Evolutionary conservation across 2,329 filamentous ascomycete species (phyloP).

Genomic region (Clarireedia hainanense): DNA sequence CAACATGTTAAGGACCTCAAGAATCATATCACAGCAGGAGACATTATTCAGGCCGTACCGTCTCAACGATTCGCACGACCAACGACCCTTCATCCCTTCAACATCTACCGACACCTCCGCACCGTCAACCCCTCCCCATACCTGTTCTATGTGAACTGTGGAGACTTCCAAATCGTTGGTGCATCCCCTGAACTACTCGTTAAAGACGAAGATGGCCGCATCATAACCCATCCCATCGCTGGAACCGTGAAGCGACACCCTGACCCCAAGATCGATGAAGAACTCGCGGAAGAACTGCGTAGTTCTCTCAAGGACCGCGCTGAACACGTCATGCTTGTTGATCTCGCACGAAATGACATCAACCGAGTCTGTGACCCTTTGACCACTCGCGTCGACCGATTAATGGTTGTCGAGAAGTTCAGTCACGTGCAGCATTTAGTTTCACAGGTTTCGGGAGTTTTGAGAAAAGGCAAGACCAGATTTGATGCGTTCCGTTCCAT

Average conservation of each 20-base stretch:
- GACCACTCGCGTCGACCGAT: conserved; percentile 80
- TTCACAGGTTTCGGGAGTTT: conserved; percentile 87
- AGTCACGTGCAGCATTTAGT: conserved; percentile 96
- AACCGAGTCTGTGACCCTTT: conserved; percentile 91
- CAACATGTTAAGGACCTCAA: conserved; percentile 79
- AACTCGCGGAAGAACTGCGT: conserved; percentile 67
- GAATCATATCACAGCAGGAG: conserved; percentile 80
- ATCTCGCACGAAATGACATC: conserved; percentile 91
- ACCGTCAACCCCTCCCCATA: conserved; percentile 98
- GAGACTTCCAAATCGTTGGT: conserved; percentile 88
- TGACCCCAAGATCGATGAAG: conserved; percentile 72
- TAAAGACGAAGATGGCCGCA: conserved; percentile 76
- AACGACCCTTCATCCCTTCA: conserved; percentile 90
- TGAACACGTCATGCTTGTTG: conserved; percentile 96
- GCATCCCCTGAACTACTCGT: conserved; percentile 92
- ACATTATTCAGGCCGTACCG: conserved; percentile 96
- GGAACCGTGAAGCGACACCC: conserved; percentile 86
- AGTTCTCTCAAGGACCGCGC: conserved; percentile 83
- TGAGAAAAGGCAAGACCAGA: conserved; percentile 74
- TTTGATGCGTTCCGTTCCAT: conserved; percentile 96
- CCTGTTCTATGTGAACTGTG: conserved; percentile 90
- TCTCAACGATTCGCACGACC: conserved; percentile 88
- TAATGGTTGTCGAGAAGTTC: conserved; percentile 94
- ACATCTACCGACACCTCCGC: conserved; percentile 91
- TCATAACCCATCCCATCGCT: conserved; percentile 95